Conservation (phyloP, 495 filamentous ascomycete genomes). For the Rostrohypoxylon terebratum region DNA sequence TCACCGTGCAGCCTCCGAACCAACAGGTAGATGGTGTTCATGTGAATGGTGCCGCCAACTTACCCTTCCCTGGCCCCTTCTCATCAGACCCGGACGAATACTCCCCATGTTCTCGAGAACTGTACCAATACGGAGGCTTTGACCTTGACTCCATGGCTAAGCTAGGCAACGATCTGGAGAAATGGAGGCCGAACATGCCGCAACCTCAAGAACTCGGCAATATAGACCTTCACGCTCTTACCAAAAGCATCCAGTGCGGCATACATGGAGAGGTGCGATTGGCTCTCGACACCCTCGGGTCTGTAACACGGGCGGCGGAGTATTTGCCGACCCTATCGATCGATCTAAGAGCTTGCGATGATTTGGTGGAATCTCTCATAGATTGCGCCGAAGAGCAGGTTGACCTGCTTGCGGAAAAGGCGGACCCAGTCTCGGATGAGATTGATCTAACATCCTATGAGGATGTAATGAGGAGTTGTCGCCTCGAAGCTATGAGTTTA, state of each 20-base stretch:
- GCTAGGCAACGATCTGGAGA: slow-evolving; percentile 71
- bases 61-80: slow-evolving; percentile 53
- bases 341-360: slow-evolving; percentile 80
- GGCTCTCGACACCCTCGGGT: slow-evolving; percentile 84
- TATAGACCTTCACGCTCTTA: slow-evolving; percentile 92
- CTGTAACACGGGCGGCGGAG: slow-evolving; percentile 72
- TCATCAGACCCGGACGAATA: slow-evolving; percentile 60
- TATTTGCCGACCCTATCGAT: slow-evolving; percentile 62
- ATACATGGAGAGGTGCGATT: slow-evolving; percentile 88
- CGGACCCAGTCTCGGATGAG: slow-evolving; percentile 83
- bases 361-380: slow-evolving; percentile 85
- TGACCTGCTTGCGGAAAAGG: slow-evolving; percentile 80
- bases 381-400: slow-evolving; percentile 92
- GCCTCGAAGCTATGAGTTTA: slow-evolving; percentile 74
- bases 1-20: slow-evolving; percentile 52
- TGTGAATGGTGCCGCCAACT: slow-evolving; percentile 38
- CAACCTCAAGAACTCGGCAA: slow-evolving; percentile 80
- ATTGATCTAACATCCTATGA: slow-evolving; percentile 87
- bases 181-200: slow-evolving; percentile 78
- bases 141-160: slow-evolving; percentile 69
- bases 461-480: slow-evolving; percentile 82
- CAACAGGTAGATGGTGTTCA: slow-evolving; percentile 50
- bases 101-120: slow-evolving; percentile 70
- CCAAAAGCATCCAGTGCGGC: slow-evolving; percentile 90
- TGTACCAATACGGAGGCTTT: slow-evolving; percentile 73